phyloP scores from a whole-genome alignment of 2,329 filamentous ascomycete genomes.

The Dryadomyces sulphureus region DNA sequence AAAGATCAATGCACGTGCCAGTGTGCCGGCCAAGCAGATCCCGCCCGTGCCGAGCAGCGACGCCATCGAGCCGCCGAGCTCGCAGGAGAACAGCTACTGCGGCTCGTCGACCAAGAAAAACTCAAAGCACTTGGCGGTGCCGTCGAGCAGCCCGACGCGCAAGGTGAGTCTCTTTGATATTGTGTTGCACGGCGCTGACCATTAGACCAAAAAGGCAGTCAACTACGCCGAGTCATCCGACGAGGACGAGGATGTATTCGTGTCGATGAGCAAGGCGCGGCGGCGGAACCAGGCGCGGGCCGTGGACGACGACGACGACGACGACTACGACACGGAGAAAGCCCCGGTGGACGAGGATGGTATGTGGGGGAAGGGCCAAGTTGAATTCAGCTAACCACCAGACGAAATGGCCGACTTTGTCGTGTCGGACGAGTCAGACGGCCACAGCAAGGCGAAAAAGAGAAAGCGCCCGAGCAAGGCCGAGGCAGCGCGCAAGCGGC shows the following conservation, averaged over 20 bases:
- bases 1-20: constrained; percentile 27
- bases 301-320: constrained; percentile 47
- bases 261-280: constrained; percentile 23
- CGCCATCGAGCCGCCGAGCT: constrained; percentile 49
- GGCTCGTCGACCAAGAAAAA: constrained; percentile 28
- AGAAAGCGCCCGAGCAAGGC: constrained; percentile 51
- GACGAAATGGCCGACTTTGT: constrained; percentile 78
- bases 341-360: constrained; percentile 46
- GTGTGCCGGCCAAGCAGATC: constrained; percentile 26
- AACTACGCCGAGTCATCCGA: constrained; percentile 81
- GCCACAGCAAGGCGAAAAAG: constrained; percentile 49
- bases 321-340: constrained; percentile 51
- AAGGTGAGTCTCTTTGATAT: constrained; percentile 42
- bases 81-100: constrained; percentile 47
- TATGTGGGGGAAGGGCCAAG: constrained; percentile 16
- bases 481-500: constrained; percentile 44
- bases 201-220: constrained; percentile 35
- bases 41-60: constrained; percentile 77
- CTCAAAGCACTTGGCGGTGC: constrained; percentile 23
- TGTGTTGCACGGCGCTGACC: background rate
- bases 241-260: constrained; percentile 60
- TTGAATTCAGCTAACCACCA: too few species aligned
- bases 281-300: constrained; percentile 35
- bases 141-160: constrained; percentile 59
- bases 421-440: constrained; percentile 74